A percentile compares a stretch with the other conserved stretches of the same genome.
Conservation (phyloP, 2,329 filamentous ascomycete genomes). For the Fusarium sp. region DNA sequence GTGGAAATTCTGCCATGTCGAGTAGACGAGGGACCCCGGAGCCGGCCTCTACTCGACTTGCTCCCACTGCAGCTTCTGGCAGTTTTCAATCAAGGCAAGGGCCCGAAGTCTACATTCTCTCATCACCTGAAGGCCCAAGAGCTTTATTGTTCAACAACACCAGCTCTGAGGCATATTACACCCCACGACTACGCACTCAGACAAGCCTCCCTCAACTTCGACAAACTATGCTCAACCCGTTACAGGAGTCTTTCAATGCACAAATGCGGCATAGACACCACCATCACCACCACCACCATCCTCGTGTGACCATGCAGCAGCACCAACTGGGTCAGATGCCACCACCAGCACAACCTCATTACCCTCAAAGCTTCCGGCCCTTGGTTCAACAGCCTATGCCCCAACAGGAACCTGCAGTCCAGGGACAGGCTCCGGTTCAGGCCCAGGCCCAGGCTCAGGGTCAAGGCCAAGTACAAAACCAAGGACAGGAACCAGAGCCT, state of each 20-base stretch:
- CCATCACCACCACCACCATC: conserved; percentile 45
- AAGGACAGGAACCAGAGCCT: conserved; percentile 43
- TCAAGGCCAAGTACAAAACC: conserved; percentile 34
- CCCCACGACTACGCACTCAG: conserved; percentile 53
- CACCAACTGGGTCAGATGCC: conserved; percentile 17
- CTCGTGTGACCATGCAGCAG: conserved; percentile 24
- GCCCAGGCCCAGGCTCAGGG: conserved; percentile 28
- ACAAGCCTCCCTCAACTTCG: conserved; percentile 46
- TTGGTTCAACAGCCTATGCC: conserved; percentile 38
- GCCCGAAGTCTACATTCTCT: conserved; percentile 69
- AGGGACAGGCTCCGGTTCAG: conserved; percentile 16
- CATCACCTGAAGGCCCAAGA: conserved; percentile 69
- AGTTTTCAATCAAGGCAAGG: conserved; percentile 45
- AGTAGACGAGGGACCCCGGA: conserved; percentile 64
- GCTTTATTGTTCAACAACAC: conserved; percentile 67
- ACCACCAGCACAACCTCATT: conserved; percentile 19
- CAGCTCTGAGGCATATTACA: conserved; percentile 63
- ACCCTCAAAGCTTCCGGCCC: conserved; percentile 23
- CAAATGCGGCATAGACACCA: conserved; percentile 43
- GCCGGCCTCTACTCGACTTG: conserved; percentile 48
- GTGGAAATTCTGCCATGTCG: conserved; percentile 53
- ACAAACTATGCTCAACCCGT: conserved; percentile 27
- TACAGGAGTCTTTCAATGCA: conserved; percentile 30
- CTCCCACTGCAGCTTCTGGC: conserved; percentile 30
- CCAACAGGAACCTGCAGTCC: conserved; percentile 45